These are phyloP conservation scores for Microdochium nivale DNA, from an alignment of 2,329 filamentous ascomycete genomes.

Conservation along the genomic window DNA sequence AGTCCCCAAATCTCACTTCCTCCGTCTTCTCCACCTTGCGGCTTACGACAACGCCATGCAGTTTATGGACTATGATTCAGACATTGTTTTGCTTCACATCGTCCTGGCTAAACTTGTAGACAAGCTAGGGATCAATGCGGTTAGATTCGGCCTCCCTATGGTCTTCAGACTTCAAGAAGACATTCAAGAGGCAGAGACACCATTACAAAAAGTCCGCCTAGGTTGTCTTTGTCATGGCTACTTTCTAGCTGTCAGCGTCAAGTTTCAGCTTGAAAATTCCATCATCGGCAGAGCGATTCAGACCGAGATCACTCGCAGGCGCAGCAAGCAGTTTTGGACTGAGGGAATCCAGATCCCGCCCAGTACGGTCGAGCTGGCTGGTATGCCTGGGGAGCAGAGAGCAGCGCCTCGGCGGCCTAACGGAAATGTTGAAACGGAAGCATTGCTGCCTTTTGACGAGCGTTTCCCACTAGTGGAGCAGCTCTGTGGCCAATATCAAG, in stretches of 20 bases:
- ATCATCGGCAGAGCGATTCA: conserved; percentile 62
- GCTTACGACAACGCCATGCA: conserved; percentile 85
- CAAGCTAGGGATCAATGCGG: conserved; percentile 75
- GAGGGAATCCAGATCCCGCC: conserved; percentile 65
- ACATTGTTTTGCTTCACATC: conserved; percentile 69
- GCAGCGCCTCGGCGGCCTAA: conserved; percentile 36
- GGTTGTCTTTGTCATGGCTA: conserved; percentile 85
- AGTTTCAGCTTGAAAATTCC: conserved; percentile 67
- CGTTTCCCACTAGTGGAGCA: conserved; percentile 62
- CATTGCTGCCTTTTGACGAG: conserved; percentile 68
- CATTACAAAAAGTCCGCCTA: conserved; percentile 66
- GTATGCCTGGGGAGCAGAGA: conserved; percentile 37
- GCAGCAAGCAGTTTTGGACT: conserved; percentile 70
- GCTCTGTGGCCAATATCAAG: conserved; percentile 64
- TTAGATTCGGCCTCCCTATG: conserved; percentile 76
- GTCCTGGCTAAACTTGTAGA: conserved; percentile 67
- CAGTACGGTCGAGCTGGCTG: conserved; percentile 52
- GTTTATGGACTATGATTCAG: conserved; percentile 60
- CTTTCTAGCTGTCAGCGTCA: conserved; percentile 70
- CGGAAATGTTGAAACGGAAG: conserved; percentile 50
- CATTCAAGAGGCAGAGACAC: conserved; percentile 56
- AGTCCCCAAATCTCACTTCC: conserved; percentile 57
- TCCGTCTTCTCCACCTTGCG: conserved; percentile 74
- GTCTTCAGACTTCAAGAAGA: conserved; percentile 82
- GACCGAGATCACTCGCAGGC: conserved; percentile 67